A percentile compares a stretch with the other conserved stretches of the same genome.
Evolutionary conservation across 352 stramenopile species (phyloP).

Genomic region (Pythium vanterpoolii): DNA sequence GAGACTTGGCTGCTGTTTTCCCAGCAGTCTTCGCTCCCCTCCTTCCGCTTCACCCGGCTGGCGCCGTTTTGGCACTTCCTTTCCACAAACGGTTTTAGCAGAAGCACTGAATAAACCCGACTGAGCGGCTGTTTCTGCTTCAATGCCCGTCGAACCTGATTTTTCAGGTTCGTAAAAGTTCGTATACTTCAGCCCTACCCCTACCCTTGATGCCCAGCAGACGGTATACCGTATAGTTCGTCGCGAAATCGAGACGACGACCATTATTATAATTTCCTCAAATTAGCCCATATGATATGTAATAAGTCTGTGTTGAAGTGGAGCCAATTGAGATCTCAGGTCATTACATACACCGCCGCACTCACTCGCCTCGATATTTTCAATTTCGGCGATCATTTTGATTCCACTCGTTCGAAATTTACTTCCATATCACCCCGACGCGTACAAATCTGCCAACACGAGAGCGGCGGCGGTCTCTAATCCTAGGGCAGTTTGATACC

Average conservation of each 20-base stretch:
- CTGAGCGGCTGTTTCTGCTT: slow-evolving; percentile 1
- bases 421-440: no score
- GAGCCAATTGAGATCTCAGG: not conserved
- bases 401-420: no score
- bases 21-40: not conserved
- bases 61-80: slow-evolving; percentile 5
- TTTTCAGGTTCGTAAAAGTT: not conserved
- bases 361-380: no score
- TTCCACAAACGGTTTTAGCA: slow-evolving; percentile 8
- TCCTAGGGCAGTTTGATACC: no score
- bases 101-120: not conserved
- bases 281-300: no score
- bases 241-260: not conserved
- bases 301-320: not conserved
- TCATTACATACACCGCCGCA: no score
- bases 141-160: not conserved
- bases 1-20: slow-evolving; percentile 9
- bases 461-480: no score
- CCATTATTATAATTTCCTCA: not conserved
- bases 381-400: no score
- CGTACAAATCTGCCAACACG: no score
- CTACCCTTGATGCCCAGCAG: not conserved
- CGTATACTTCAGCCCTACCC: not conserved
- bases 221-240: not conserved
- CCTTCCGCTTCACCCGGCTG: not conserved